Evolutionary conservation across 306 rosid species (phyloP), one percentile per base, ranked within the genome.

Genomic region (Bauhinia variegata): DNA sequence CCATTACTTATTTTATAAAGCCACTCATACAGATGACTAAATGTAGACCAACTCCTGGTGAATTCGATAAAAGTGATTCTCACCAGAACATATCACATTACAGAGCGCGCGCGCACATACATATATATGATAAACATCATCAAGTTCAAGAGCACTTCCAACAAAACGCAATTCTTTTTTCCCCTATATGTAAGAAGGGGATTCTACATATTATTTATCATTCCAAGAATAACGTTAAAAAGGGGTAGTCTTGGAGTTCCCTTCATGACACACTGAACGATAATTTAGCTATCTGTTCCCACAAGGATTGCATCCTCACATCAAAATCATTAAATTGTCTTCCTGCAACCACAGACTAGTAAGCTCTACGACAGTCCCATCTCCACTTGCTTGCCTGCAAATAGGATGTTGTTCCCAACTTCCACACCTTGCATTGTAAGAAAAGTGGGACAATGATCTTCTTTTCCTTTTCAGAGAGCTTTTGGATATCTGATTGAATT

Each of bases 201-300:
- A 11, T 70, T 70, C 28, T 31, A 61, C 19, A 60, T 49, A 39
- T 61, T 72, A 56, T 60, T 74, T 41, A 59, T 71, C 75, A 42
- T 62, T 76, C 91, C 88, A 85, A 89, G 91, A 77, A 85, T 80
- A 74, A 88, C 97, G 54, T 75, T 83, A 89, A 91, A n/a, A 91
- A 91, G 85, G 88, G 73, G 97, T 73, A 74, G 95, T 83, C 97
- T 78, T 53, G 80, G 88, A 77, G 62, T 72, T 63, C 79, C 68
- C 60, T 43, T 36, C 65, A 81, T 6, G 41, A 50, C 46, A 55
- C 78, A 42, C 58, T 73, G 60, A 47, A 10, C 73, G 44, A 68
- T 72, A 60, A 50, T 58, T 60, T 3, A 44, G 54, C 52, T 61
- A 77, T 41, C 33, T 60, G 70, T 42, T 68, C 65, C 62, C 48